Conservation (phyloP, 2,329 filamentous ascomycete species). For the Curvularia sp. region DNA sequence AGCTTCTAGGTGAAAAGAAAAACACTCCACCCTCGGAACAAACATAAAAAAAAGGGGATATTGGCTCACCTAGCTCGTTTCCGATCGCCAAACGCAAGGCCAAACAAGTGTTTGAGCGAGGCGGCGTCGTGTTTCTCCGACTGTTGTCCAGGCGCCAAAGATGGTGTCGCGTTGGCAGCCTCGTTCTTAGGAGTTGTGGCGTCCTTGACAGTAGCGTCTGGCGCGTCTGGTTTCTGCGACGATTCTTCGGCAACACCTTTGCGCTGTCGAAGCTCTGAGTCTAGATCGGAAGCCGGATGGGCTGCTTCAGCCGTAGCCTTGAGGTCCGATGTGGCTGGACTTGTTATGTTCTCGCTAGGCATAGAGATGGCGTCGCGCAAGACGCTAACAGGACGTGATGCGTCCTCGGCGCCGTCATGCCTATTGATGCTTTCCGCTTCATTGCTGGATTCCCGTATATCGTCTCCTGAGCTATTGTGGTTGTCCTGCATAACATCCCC, state of each 20-base stretch:
- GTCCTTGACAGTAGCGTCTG: not conserved
- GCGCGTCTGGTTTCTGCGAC: slow-evolving; percentile 5
- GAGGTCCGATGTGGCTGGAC: slow-evolving; percentile 25
- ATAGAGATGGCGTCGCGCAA: slow-evolving; percentile 24
- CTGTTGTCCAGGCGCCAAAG: slow-evolving; percentile 5
- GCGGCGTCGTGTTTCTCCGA: slow-evolving; percentile 5
- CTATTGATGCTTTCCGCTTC: slow-evolving; percentile 28
- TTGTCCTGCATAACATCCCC: slow-evolving; percentile 12
- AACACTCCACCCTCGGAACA: no score
- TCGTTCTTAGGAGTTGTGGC: slow-evolving; percentile 5
- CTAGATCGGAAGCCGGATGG: slow-evolving; percentile 5
- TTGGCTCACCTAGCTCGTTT: slow-evolving; percentile 37
- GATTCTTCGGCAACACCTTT: slow-evolving; percentile 16
- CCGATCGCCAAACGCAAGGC: slow-evolving; percentile 26
- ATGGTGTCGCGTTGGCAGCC: not conserved
- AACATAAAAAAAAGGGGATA: slow-evolving; percentile 1
- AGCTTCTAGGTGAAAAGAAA: not conserved
- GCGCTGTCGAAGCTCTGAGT: slow-evolving; percentile 26
- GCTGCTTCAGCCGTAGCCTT: slow-evolving; percentile 6
- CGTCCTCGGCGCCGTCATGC: slow-evolving; percentile 27
- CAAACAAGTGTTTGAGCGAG: slow-evolving; percentile 23
- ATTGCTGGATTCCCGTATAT: slow-evolving; percentile 12
- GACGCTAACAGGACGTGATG: slow-evolving; percentile 11
- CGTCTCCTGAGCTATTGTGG: slow-evolving; percentile 6
- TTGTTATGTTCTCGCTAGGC: slow-evolving; percentile 19